Evolutionary conservation across 768 basidiomycete genomes (phyloP), one percentile per base, ranked within the genome.

Genomic region (Suillus decipiens): DNA sequence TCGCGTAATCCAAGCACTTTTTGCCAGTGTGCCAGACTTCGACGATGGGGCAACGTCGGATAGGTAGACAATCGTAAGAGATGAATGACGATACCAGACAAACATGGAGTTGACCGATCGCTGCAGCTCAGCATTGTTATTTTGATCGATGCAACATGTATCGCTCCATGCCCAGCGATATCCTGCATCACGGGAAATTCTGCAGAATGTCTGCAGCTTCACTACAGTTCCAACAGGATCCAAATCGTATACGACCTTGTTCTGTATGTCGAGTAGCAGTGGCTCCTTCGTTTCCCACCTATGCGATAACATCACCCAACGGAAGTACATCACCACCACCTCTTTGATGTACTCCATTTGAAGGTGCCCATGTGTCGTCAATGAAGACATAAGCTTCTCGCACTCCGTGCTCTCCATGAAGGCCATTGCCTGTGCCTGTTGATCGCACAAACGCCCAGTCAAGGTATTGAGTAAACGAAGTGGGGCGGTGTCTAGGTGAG

Each of bases 1-100:
- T 48, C 73, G 65, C 14, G 60, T 67, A 14, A 65, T 64, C 73
- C 72, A 73, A 7, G 53, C 53, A 12, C 53, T 54, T 12, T 42
- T 36, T 45, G 39, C 53, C 12, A 54, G 33, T 36, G 12, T 61
- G 37, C 50, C 54, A 39, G 53, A n/a, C 33, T 36, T 36, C 12
- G 53, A 36, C 12, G 11, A 55, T 14, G 53, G n/a, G 6, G 33
- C 10, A 22, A 55, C 53, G 7, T 55, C 53, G 7, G 53, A 55
- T n/a, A 55, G 34, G 34, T 55, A 55, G 9, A 61, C 48, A 6
- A 62, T 28, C 15, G 64, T 65, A 41, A 67, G 34, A 11, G 57
- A 17, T 19, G 66, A 59, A 17, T 66, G 33, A 1, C 66, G 53
- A 39, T 67, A 67, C 66, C 66, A 67, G 14, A 31, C 17, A 31